These are phyloP conservation scores for Aspergillus sergii DNA, from an alignment of 2,329 filamentous ascomycete genomes.

Conservation along the genomic window DNA sequence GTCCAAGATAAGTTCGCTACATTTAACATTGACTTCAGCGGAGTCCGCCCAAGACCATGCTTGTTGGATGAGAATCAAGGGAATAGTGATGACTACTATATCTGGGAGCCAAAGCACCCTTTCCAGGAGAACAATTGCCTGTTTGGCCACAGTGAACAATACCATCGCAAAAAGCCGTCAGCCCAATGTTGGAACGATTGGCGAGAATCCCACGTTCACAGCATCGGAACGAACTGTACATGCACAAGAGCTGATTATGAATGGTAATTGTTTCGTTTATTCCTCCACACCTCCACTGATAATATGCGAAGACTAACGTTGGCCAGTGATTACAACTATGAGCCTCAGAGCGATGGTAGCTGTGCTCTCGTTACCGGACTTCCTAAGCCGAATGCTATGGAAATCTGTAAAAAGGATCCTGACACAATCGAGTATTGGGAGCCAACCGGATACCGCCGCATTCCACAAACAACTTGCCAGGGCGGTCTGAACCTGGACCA, in stretches of 20 bases:
- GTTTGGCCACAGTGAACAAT: slow-evolving; percentile 87
- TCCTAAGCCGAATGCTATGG: slow-evolving; percentile 61
- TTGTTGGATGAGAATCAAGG: slow-evolving; percentile 63
- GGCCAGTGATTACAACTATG: slow-evolving; percentile 85
- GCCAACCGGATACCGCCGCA: slow-evolving; percentile 83
- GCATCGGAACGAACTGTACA: slow-evolving; percentile 72
- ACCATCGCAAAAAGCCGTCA: slow-evolving; percentile 84
- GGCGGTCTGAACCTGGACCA: slow-evolving; percentile 77
- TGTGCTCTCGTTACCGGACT: slow-evolving; percentile 78
- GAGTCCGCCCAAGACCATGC: slow-evolving; percentile 73
- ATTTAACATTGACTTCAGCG: slow-evolving; percentile 86
- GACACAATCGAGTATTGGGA: slow-evolving; percentile 78
- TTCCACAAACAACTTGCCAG: slow-evolving; percentile 84
- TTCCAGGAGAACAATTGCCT: slow-evolving; percentile 77
- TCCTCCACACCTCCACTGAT: background rate
- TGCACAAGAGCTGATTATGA: slow-evolving; percentile 88
- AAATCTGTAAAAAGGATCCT: slow-evolving; percentile 64
- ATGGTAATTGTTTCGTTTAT: slow-evolving; percentile 63
- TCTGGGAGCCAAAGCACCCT: slow-evolving; percentile 88
- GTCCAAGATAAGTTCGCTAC: slow-evolving; percentile 61
- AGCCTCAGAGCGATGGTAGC: slow-evolving; percentile 73
- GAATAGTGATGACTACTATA: slow-evolving; percentile 70
- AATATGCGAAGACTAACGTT: slow-evolving; percentile 13
- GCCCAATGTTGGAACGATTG: slow-evolving; percentile 80
- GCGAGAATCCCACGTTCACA: slow-evolving; percentile 70